Base-by-base conservation (phyloP, 2,329 filamentous ascomycete species). In the Sphaerostilbella broomeana region DNA sequence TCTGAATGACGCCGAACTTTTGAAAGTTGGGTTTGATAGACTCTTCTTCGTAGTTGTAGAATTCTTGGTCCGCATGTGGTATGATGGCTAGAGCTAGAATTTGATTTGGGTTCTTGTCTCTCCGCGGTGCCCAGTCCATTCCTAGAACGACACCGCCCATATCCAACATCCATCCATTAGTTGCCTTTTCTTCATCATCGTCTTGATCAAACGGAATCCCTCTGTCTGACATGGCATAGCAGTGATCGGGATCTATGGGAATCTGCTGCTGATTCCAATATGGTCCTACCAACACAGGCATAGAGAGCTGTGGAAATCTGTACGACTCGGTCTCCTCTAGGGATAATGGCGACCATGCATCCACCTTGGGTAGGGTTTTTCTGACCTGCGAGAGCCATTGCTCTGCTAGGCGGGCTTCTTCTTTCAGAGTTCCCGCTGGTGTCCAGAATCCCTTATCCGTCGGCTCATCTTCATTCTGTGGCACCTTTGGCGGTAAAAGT, bases 111-210 rank as follows among this genome's bases (percentile, higher is more conserved):
- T 59, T 51, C 8, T 55, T 56, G 3, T 53, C 50, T 2, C 57
- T 47, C 7, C 47, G 44, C 2, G 69, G 67, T 1, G 68, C 70
- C 75, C 75, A 79, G 32, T 65, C 68, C 55, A 78, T 67, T 18
- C 66, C 61, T 4, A 72, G 55, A 4, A 74, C 66, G 11, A 76
- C 63, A 35, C 75, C 74, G 9, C 72, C 73, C 0, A 68, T 62
- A 42, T 79, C 70, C 11, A 79, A 50, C 47, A 77, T 58, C 71
- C 72, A 77, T 4, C 72, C 73, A 56, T 47, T 62, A 47, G 49
- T 51, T 19, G 46, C 35, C n/a, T 53, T 56, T 21, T 45, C 39
- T 9, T 47, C 42, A 6, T 42, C 34, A 2, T 48, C 36, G n/a
- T 59, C 50, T 8, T 52, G 43, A 5, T 55, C 47, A 15, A 58